Evolutionary conservation across 768 basidiomycete species (phyloP).

Genomic region (Hemileccinum rubropunctum): DNA sequence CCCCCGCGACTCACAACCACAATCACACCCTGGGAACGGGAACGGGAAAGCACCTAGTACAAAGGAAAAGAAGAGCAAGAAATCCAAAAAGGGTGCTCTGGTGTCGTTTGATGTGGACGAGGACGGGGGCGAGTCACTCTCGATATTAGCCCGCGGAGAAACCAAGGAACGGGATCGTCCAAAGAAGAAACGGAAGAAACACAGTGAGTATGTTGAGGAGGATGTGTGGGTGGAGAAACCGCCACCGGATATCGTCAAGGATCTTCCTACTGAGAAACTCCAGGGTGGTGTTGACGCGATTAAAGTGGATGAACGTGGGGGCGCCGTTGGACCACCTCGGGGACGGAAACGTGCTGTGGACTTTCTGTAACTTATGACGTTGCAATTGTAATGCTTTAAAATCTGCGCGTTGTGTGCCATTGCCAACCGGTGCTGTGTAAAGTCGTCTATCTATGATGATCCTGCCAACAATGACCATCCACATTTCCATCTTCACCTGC

Average conservation of each 20-base stretch:
- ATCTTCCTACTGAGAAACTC: slow-evolving; percentile 20
- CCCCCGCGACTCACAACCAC: slow-evolving; percentile 41
- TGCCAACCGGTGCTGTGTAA: too few species aligned
- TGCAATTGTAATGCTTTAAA: too few species aligned
- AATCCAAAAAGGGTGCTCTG: slow-evolving; percentile 44
- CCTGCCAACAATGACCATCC: too few species aligned
- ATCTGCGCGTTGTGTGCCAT: too few species aligned
- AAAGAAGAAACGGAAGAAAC: slow-evolving; percentile 43
- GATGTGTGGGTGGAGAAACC: slow-evolving; percentile 73
- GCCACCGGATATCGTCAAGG: slow-evolving; percentile 47
- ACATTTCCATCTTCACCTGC: too few species aligned
- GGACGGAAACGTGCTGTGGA: slow-evolving; percentile 73
- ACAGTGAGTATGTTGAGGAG: slow-evolving; percentile 42
- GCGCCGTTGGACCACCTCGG: slow-evolving; percentile 23
- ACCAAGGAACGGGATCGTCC: slow-evolving; percentile 35
- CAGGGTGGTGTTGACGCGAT: slow-evolving; percentile 7
- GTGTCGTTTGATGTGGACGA: slow-evolving; percentile 82
- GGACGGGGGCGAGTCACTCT: slow-evolving; percentile 42
- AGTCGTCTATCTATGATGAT: too few species aligned
- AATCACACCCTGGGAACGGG: slow-evolving; percentile 16
- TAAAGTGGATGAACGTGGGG: slow-evolving; percentile 16
- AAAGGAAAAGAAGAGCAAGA: slow-evolving; percentile 51
- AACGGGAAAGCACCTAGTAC: slow-evolving; percentile 40
- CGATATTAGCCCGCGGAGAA: slow-evolving; percentile 30
- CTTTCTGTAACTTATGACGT: slow-evolving; percentile 51